Evolutionary conservation across 169 alveolate species (phyloP), one percentile per base, ranked within the genome.

Genomic region (Plasmodium berghei): DNA sequence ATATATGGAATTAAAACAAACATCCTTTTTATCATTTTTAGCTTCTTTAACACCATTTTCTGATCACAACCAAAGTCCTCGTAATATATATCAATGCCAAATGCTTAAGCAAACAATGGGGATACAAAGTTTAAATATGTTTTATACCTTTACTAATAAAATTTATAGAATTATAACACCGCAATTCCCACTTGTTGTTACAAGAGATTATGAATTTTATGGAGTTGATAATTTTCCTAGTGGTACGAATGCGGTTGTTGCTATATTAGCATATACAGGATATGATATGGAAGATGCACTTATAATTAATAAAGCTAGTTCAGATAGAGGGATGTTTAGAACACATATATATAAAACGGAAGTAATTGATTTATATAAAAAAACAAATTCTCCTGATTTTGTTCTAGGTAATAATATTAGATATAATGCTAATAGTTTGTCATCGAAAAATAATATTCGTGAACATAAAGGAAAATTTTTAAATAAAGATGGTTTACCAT

Each of bases 281-380:
- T 98, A 97, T 89, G 99, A 99, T 92, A 98, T 99, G 99, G 99
- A 99, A 93, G 99, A 99, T 93, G 99, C 99, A 72, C 98, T 98
- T 99, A 97, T 98, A 45, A 95, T 99, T 73, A 98, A 98, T 93
- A 99, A 98, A 92, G 95, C 98, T 2, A 97, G 99, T 48, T 96
- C 97, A 89, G 99, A 99, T 75, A 97, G 99, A 87, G 99, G 99
- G 18, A 96, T 98, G 83, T 99, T 99, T 42, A 99, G 97, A 93
- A 99, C 99, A 10, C 95, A 97, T 74, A 99, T 98, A 49, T 98
- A 98, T 95, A 99, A 98, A 96, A 97, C 99, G 34, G 96, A 96
- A 87, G 87, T 96, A 54, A 92, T 96, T 14, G 97, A 93, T 54
- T 90, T 93, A 56, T 16, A 86, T 56, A 69, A 90, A 72, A 73